These are phyloP conservation scores for Brassica incana DNA, from an alignment of 345 rosid genomes.

Conservation along the genomic window DNA sequence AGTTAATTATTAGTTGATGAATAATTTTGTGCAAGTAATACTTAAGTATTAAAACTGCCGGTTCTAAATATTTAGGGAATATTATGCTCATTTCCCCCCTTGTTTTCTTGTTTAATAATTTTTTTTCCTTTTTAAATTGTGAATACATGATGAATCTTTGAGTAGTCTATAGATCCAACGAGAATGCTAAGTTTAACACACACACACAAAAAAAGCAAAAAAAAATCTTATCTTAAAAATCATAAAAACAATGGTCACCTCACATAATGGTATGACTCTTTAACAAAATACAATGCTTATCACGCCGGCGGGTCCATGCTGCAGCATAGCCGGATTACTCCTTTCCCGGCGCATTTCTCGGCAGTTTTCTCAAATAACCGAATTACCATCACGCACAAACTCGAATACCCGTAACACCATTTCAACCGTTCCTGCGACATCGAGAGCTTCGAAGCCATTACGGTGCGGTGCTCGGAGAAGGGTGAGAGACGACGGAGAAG, in stretches of 20 bases:
- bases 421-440: neutral
- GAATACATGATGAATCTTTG: neutral
- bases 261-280: neutral
- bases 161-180: neutral
- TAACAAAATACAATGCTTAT: slow-evolving; percentile 21
- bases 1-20: too few relatives aligned
- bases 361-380: neutral
- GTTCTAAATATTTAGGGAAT: too few relatives aligned
- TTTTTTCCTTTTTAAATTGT: too few relatives aligned
- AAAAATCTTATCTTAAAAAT: slow-evolving; percentile 15
- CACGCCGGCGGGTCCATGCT: slow-evolving; percentile 26
- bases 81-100: too few relatives aligned
- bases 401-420: neutral
- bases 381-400: neutral
- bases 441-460: neutral
- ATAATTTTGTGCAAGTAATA: too few relatives aligned
- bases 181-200: neutral
- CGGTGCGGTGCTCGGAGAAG: slow-evolving; percentile 54
- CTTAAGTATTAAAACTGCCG: too few relatives aligned
- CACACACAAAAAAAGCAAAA: neutral
- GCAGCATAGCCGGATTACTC: slow-evolving; percentile 6
- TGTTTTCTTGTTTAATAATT: too few relatives aligned
- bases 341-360: neutral
- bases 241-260: slow-evolving; percentile 19
- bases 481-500: slow-evolving; percentile 44